Conservation (phyloP, 495 filamentous ascomycete species). For the Penicillium odoratum region DNA sequence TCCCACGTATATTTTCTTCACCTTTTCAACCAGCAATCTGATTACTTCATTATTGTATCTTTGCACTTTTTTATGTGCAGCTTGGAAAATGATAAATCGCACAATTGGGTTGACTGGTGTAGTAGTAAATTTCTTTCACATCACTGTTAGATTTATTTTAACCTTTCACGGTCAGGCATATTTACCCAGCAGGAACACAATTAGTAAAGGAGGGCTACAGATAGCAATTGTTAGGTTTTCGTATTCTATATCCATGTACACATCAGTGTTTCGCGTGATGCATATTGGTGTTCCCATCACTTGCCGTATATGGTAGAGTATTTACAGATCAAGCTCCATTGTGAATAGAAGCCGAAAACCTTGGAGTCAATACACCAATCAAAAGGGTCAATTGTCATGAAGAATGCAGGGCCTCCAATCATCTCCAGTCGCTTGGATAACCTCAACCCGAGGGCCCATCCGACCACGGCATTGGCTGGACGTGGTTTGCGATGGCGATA, state of each 20-base stretch:
- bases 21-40: too few species aligned
- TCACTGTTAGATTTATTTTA: too few species aligned
- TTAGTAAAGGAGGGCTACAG: too few species aligned
- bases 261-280: too few species aligned
- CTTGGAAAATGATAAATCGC: too few species aligned
- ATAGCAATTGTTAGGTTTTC: neutral
- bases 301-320: neutral
- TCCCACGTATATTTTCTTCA: too few species aligned
- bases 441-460: constrained; percentile 22
- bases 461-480: constrained; percentile 13
- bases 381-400: neutral
- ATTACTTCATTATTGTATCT: too few species aligned
- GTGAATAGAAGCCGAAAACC: neutral
- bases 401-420: constrained; percentile 18
- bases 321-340: neutral
- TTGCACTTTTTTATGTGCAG: too few species aligned
- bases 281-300: neutral
- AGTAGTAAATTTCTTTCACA: too few species aligned
- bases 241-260: neutral
- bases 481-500: constrained; percentile 11
- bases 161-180: too few species aligned
- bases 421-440: constrained; percentile 25
- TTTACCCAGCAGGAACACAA: too few species aligned
- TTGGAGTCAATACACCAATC: constrained; percentile 1
- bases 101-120: too few species aligned